Base-by-base conservation (phyloP, 192 early-diverging fungal species). In the Umbelopsis isabellina region DNA sequence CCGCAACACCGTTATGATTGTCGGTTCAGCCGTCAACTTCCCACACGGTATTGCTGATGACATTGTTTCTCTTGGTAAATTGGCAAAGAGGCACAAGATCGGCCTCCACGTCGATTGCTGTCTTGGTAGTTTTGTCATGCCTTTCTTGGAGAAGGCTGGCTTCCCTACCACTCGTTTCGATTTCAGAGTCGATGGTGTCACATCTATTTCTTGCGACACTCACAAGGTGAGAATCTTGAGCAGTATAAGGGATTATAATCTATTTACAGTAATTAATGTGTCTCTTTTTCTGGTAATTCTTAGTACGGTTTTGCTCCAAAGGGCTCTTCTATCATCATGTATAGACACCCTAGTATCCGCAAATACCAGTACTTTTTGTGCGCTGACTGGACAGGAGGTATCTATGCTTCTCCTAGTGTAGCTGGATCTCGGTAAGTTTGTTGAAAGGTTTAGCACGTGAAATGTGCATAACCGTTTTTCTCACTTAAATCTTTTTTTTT, bases 231-330 rank as follows among this genome's bases (percentile, higher is more conserved):
- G 10, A 33, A 2, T 12, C 49, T 46, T 66, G 49, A 53, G 6
- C 23, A 67, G 25, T 41, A 25, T 4, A 41, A 41, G 37, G 37
- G 10, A 41, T 37, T 6, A 10, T 41, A 41, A 9, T 41, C 37
- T 6, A 41, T 41, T 41, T 10, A 6, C 10, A 6, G 37, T 6
- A 41, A 41, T 10, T 10, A 41, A 41, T 41, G 5, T 10, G 1
- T 48, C 20, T 9, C 41, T 48, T 67, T 37, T 44, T 6, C 33
- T 16, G 1, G 20, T 21, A 20, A 49, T 46, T 49, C 22, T 15
- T 69, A 82, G 84, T 98, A 98, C 73, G 97, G 97, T 23, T 98
- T 98, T 80, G 97, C 97, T 1, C 95, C 97, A 49, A 99, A 99
- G 87, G 97, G 97, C n/a, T 92, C 92, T 7, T 95, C 92, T 7